Percentiles rank a stretch among this genome's conserved stretches.
Evolutionary conservation across 768 basidiomycete species (phyloP).

Genomic region (Trametes coccinea): DNA sequence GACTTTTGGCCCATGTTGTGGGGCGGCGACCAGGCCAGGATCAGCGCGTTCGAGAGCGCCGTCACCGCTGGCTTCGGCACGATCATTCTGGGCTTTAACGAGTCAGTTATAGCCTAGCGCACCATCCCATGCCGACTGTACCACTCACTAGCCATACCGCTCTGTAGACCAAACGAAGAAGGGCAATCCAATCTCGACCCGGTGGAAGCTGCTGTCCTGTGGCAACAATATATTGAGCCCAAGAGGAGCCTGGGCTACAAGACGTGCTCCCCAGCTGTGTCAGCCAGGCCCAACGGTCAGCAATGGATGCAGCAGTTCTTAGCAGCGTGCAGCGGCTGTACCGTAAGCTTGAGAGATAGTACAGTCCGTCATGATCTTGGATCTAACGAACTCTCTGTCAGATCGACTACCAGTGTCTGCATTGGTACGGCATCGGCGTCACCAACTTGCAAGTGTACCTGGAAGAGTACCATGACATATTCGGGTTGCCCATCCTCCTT

Average conservation of each 20-base stretch:
- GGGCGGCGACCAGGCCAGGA: conserved; percentile 50
- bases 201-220: conserved; percentile 49
- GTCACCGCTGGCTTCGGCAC: conserved; percentile 54
- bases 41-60: conserved; percentile 43
- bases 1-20: conserved; percentile 70
- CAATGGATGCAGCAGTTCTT: conserved; percentile 67
- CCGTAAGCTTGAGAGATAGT: not conserved
- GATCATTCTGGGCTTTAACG: conserved; percentile 64
- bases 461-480: conserved; percentile 44
- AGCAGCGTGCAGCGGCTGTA: conserved; percentile 43
- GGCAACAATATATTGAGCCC: conserved; percentile 62
- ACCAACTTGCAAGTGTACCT: conserved; percentile 43
- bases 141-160: not conserved
- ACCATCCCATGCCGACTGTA: not conserved
- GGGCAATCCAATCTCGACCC: conserved; percentile 64
- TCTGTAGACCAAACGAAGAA: conserved; percentile 65
- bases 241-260: conserved; percentile 56
- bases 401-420: conserved; percentile 56
- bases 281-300: conserved; percentile 56
- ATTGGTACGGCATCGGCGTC: conserved; percentile 67
- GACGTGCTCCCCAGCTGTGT: conserved; percentile 66
- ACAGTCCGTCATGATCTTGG: too few species aligned
- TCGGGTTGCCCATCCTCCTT: conserved; percentile 47
- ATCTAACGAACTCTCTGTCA: not conserved
- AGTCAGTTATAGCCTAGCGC: conserved; percentile 46